These are phyloP conservation scores for Alopecurus myosuroides DNA, from an alignment of 176 grass and related monocot species.

Conservation along the genomic window DNA sequence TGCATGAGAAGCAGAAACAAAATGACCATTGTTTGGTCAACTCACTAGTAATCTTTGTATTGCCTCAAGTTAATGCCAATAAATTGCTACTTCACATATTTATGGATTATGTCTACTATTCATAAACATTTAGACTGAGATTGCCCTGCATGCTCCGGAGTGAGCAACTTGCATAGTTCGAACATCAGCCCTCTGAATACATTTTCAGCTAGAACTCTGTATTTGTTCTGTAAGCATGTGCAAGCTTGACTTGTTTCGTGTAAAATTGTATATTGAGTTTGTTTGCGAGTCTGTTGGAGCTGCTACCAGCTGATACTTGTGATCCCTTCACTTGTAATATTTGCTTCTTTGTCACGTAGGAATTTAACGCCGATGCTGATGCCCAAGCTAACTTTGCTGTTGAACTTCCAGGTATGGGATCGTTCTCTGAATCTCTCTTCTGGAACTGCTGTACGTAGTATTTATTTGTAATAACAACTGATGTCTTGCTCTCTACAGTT, in stretches of 20 bases:
- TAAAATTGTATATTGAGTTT: no score
- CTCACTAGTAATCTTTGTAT: neutral
- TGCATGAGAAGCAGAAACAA: neutral
- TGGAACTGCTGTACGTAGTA: neutral
- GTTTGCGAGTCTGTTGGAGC: no score
- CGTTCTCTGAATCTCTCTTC: neutral
- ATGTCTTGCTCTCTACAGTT: conserved; percentile 18
- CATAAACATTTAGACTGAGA: neutral
- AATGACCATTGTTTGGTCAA: neutral
- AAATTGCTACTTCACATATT: neutral
- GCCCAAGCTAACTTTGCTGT: conserved; percentile 33
- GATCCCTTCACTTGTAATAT: neutral
- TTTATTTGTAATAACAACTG: neutral
- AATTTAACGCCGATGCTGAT: conserved; percentile 27
- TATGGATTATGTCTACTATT: neutral
- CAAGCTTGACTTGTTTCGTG: no score
- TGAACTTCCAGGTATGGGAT: conserved; percentile 33
- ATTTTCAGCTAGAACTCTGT: neutral
- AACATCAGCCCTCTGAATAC: neutral
- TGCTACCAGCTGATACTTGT: neutral
- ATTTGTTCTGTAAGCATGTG: neutral
- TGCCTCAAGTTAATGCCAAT: neutral
- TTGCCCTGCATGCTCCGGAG: neutral
- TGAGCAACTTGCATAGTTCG: neutral
- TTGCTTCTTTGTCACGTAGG: neutral